These are phyloP conservation scores for Xylariaceae sp. DNA, from an alignment of 2,329 filamentous ascomycete species.

Conservation along the genomic window DNA sequence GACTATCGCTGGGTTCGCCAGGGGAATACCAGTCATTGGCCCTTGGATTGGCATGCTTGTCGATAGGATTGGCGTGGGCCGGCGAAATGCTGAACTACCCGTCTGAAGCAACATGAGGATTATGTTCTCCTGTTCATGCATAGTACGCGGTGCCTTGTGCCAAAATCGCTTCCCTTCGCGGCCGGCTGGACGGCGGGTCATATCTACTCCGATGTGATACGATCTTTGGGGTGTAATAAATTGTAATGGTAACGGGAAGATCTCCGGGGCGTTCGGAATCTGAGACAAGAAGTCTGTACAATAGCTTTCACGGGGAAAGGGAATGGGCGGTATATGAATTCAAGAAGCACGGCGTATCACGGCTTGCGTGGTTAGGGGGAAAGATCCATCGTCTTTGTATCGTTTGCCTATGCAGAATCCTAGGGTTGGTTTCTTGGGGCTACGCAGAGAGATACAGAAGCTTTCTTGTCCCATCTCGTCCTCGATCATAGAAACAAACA, in stretches of 20 bases:
- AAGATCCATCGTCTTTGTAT: conserved; percentile 15
- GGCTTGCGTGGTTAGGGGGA: conserved; percentile 13
- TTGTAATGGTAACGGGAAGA: conserved; percentile 12
- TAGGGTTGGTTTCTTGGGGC: conserved; percentile 22
- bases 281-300: conserved; percentile 7
- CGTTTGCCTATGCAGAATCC: conserved; percentile 35
- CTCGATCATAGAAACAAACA: conserved; percentile 10
- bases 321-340: conserved; percentile 6
- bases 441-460: conserved; percentile 17
- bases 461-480: conserved; percentile 9
- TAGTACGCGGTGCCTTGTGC: background rate
- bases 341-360: conserved; percentile 1
- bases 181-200: conserved; percentile 1
- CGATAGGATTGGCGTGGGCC: conserved; percentile 65
- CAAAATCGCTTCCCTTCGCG: conserved; percentile 6
- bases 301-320: conserved; percentile 8
- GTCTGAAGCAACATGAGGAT: conserved; percentile 49
- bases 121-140: background rate
- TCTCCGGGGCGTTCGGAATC: conserved; percentile 7
- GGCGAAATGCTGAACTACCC: conserved; percentile 73
- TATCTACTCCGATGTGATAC: background rate
- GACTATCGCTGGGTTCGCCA: conserved; percentile 84
- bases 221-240: conserved; percentile 11
- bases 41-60: conserved; percentile 77
- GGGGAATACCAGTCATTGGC: conserved; percentile 79